Evolutionary conservation across 1,284 basidiomycete species (phyloP).

Genomic region (Rhodotorula sp.): DNA sequence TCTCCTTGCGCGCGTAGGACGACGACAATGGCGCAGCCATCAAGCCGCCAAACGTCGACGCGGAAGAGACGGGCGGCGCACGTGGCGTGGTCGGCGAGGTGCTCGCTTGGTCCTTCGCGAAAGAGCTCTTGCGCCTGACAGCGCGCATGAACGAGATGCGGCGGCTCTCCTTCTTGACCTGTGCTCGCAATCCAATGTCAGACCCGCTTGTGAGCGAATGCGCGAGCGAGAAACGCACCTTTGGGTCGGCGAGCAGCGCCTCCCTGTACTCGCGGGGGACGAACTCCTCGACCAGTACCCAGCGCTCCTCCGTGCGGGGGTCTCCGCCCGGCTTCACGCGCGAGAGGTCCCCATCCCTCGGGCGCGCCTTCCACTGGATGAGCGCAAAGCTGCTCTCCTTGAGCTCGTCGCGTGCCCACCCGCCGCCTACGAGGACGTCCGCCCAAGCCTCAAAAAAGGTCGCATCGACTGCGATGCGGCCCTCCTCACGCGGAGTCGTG

Average conservation of each 20-base stretch:
- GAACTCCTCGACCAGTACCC: conserved; percentile 48
- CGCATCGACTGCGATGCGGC: conserved; percentile 42
- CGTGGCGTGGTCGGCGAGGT: background rate
- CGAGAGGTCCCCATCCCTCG: conserved; percentile 26
- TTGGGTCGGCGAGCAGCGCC: conserved; percentile 37
- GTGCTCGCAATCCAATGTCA: background rate
- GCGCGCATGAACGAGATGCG: conserved; percentile 41
- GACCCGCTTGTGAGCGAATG: background rate
- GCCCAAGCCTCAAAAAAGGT: conserved; percentile 49
- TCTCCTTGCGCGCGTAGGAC: background rate
- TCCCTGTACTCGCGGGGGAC: conserved; percentile 47
- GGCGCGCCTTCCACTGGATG: conserved; percentile 43
- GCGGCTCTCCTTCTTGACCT: conserved; percentile 32
- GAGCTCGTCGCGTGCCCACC: conserved; percentile 48
- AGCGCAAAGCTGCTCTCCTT: conserved; percentile 48
- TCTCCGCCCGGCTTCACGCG: conserved; percentile 9
- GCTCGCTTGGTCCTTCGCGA: background rate
- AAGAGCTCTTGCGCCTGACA: conserved; percentile 23
- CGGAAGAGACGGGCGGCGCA: background rate
- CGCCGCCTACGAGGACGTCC: conserved; percentile 46
- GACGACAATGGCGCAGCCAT: conserved; percentile 5
- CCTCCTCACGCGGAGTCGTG: conserved; percentile 44
- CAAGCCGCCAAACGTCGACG: background rate
- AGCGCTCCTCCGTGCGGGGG: conserved; percentile 43
- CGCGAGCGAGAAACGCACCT: conserved; percentile 22